phyloP scores from a whole-genome alignment of 2,329 filamentous ascomycete genomes.

The Colletotrichum sp. region DNA sequence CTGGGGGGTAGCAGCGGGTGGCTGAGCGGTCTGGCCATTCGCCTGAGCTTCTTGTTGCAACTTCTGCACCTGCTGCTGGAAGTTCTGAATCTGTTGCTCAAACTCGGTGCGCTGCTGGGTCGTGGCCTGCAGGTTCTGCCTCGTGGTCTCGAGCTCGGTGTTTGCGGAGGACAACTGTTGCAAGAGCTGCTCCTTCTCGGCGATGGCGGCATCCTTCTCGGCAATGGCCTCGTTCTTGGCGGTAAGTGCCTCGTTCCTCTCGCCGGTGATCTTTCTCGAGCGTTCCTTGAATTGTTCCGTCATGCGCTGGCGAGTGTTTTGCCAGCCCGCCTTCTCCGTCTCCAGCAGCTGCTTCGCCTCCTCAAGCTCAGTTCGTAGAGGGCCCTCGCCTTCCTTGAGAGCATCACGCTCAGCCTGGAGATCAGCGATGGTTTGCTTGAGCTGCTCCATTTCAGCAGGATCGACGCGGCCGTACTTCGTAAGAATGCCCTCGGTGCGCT shows the following conservation, averaged over 20 bases:
- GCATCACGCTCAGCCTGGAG: conserved; percentile 70
- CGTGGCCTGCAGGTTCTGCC: conserved; percentile 35
- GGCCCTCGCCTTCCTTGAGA: conserved; percentile 53
- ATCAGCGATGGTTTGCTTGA: conserved; percentile 77
- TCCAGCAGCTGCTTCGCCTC: conserved; percentile 59
- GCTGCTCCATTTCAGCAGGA: conserved; percentile 86
- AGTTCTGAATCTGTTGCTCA: conserved; percentile 48
- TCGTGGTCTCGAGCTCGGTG: conserved; percentile 60
- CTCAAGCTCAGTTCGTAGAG: conserved; percentile 58
- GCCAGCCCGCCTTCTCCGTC: conserved; percentile 60
- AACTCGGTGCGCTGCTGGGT: conserved; percentile 38
- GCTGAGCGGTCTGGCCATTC: conserved; percentile 44
- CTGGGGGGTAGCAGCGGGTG: conserved; percentile 32
- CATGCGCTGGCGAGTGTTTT: conserved; percentile 56
- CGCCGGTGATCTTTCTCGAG: conserved; percentile 57
- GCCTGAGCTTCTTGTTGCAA: conserved; percentile 37
- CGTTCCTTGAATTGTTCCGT: conserved; percentile 69
- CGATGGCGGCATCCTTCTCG: conserved; percentile 50
- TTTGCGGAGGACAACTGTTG: conserved; percentile 53
- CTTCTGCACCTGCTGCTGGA: conserved; percentile 46
- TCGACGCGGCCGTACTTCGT: conserved; percentile 96
- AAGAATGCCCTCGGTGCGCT: conserved; percentile 93
- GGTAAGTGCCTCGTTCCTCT: conserved; percentile 56
- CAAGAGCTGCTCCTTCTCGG: conserved; percentile 63
- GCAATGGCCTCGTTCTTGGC: conserved; percentile 59